phyloP scores from a whole-genome alignment of 371 early-diverging fungal genomes.

The Gilbertella persicaria region DNA sequence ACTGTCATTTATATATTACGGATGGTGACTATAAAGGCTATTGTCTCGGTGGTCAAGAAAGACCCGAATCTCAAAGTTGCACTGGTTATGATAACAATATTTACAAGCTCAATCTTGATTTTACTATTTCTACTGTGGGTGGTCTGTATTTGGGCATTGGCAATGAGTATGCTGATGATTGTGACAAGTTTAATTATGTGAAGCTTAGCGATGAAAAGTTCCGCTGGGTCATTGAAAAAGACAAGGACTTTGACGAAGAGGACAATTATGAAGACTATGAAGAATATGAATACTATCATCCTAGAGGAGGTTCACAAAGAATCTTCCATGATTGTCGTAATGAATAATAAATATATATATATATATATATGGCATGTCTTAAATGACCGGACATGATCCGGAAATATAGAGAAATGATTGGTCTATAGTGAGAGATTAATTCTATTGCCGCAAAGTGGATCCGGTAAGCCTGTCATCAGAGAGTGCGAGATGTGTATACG shows the following conservation, averaged over 20 bases:
- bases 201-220: conserved; percentile 10
- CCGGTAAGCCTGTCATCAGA: not conserved
- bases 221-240: conserved; percentile 11
- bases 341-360: not conserved
- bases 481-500: not conserved
- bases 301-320: conserved; percentile 9
- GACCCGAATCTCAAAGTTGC: conserved; percentile 13
- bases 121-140: conserved; percentile 4
- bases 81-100: conserved; percentile 7
- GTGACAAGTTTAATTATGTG: conserved; percentile 7
- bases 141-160: conserved; percentile 11
- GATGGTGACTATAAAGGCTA: conserved; percentile 16
- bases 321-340: not conserved
- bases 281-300: conserved; percentile 33
- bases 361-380: too few species aligned
- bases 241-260: not conserved
- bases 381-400: not conserved
- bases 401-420: not conserved
- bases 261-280: not conserved
- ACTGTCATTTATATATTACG: conserved; percentile 7
- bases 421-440: not conserved
- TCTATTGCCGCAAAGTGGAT: not conserved
- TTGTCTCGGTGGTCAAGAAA: conserved; percentile 8
- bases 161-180: conserved; percentile 9
- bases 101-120: conserved; percentile 13